Evolutionary conservation across 768 basidiomycete species (phyloP), one percentile per base, ranked within the genome.

Genomic region (Lepiota brunneoincarnata): DNA sequence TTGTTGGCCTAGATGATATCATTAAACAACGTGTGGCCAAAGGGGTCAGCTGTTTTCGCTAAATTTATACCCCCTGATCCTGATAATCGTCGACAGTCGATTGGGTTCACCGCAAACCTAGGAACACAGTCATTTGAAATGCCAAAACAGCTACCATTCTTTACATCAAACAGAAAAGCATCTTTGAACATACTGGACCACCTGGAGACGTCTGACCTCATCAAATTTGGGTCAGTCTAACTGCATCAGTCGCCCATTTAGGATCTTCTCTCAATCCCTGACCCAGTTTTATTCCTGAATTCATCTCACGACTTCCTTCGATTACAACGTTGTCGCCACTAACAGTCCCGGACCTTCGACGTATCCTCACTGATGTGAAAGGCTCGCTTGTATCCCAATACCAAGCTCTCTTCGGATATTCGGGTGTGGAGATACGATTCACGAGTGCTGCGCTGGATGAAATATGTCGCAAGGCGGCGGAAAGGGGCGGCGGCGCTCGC

Each of bases 341-440:
- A 2, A 87, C 89, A 4, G 79, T 89, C 9, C 65, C 81, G 10
- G 96, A 98, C 68, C 77, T 98, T 15, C 82, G 93, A 23, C 82
- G 87, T n/a, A 91, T 98, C 54, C 78, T 98, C 39, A 91, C 90
- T 1, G 93, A 97, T 61, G 93, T 98, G 47, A 86, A 87, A 63
- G 93, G 95, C 15, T 93, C 93, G 2, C 77, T 98, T 12, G 77
- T 96, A 43, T 91, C 91, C 21, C 96, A 98, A 67, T 97, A 95
- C 62, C 83, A 82, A 23, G 81, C 91, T 3, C 76, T 93, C 36
- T 94, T 95, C 65, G 84, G 80, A 24, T 87, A 87, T 61, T 92
- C 88, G 6, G 90, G 89, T 3, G 85, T 89, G 18, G 92, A 94
- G 59, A 84, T 97, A 57, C 79, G 86, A 49, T 97, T 98, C 65